These are phyloP conservation scores for Candida palmyrensis DNA, from an alignment of 805 yeast species.

Conservation along the genomic window DNA sequence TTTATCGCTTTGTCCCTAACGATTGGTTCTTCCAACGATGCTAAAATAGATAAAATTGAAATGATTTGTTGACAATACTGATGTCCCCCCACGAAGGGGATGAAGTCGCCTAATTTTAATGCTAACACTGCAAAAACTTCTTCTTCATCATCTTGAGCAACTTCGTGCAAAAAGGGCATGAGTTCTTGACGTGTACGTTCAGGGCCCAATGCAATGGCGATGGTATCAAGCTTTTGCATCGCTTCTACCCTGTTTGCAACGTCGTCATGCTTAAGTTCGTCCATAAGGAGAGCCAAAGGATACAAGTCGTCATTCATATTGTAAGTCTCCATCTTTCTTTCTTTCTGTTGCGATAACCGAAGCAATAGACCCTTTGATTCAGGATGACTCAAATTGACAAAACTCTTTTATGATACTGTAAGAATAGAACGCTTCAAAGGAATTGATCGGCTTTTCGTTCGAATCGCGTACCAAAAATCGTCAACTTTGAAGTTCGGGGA, in stretches of 20 bases:
- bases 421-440: too few species aligned
- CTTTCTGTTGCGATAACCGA: too few species aligned
- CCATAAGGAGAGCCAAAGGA: slow-evolving; percentile 94
- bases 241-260: slow-evolving; percentile 90
- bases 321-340: slow-evolving; percentile 21
- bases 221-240: slow-evolving; percentile 89
- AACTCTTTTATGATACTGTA: background rate
- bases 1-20: slow-evolving; percentile 93
- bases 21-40: slow-evolving; percentile 92
- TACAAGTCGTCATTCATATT: slow-evolving; percentile 60
- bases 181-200: slow-evolving; percentile 87
- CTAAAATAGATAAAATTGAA: slow-evolving; percentile 71
- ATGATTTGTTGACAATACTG: slow-evolving; percentile 46
- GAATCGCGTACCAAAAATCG: too few species aligned
- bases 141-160: slow-evolving; percentile 95
- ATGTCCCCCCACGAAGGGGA: slow-evolving; percentile 85
- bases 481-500: too few species aligned
- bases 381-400: too few species aligned
- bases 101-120: slow-evolving; percentile 80
- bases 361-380: too few species aligned
- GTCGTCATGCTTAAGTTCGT: slow-evolving; percentile 95
- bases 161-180: slow-evolving; percentile 84
- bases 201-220: slow-evolving; percentile 91
- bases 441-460: too few species aligned
- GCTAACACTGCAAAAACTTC: slow-evolving; percentile 95